These are phyloP conservation scores for Biscogniauxia mediterranea DNA, from an alignment of 2,329 filamentous ascomycete species.

Conservation along the genomic window DNA sequence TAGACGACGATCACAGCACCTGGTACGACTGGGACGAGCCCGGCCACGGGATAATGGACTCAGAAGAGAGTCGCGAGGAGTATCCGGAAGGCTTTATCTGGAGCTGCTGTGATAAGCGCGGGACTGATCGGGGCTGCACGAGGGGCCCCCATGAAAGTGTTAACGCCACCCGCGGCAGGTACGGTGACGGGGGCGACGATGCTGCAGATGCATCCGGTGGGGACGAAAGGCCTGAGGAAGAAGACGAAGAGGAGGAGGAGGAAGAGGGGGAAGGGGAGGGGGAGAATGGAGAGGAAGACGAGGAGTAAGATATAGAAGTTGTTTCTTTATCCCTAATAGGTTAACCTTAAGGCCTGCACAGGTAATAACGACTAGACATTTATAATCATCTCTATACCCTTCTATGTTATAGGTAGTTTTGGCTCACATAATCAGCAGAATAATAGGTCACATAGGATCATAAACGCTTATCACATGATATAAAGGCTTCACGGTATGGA, in stretches of 20 bases:
- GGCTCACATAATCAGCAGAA: too few relatives aligned
- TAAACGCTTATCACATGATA: neutral
- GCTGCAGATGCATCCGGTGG: neutral
- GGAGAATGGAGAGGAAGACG: neutral
- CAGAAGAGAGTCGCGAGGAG: slow-evolving; percentile 19
- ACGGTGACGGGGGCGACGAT: neutral
- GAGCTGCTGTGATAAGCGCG: slow-evolving; percentile 27
- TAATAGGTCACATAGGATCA: neutral
- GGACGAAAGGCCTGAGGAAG: neutral
- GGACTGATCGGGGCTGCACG: slow-evolving; percentile 9
- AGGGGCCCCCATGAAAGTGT: slow-evolving; percentile 9
- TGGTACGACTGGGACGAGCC: slow-evolving; percentile 31
- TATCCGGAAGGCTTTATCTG: slow-evolving; percentile 30
- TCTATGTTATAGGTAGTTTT: too few relatives aligned
- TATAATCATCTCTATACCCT: too few relatives aligned
- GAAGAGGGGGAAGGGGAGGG: neutral
- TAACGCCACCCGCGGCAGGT: neutral
- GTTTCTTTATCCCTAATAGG: too few relatives aligned
- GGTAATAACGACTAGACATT: too few relatives aligned
- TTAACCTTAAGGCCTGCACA: too few relatives aligned
- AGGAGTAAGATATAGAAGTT: neutral
- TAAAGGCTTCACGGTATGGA: neutral
- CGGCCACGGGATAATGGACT: slow-evolving; percentile 27
- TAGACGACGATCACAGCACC: slow-evolving; percentile 19
- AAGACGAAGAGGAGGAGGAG: neutral